Evolutionary conservation across 2,329 filamentous ascomycete species (phyloP), one percentile per base, ranked within the genome.

Genomic region (Fusarium multiceps): DNA sequence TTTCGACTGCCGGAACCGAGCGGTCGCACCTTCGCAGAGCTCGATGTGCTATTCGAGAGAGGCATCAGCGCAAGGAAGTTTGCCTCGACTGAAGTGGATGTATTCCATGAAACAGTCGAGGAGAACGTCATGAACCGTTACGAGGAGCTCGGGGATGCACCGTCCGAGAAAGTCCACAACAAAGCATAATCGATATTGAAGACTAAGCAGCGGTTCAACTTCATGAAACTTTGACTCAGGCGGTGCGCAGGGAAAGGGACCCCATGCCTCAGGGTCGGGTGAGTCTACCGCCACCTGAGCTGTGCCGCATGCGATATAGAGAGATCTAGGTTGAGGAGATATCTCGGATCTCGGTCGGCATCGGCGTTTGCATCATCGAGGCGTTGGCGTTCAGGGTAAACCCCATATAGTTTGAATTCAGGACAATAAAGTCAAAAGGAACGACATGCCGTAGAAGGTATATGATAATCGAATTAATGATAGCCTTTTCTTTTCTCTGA

Each of bases 41-140:
- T 97, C 59, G 93, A 97, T 78, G 75, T 97, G 50, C 84, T 97
- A 50, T 97, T 97, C 75, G 92, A 97, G 81, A 86, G 88, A 66
- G 83, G 86, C 2, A 82, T 95, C 23, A 86, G 86, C 69, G 92
- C 93, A 9, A 85, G 93, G 73, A 91, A 93, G 74, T 97, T 96
- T 77, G 86, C 88, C 11, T 76, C 77, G 25, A 88, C 87, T 4
- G 74, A 86, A 63, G 86, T 89, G 11, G 83, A 89, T 60, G 87
- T 87, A 13, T 88, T 89, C 66, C 81, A 82, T 45, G 85, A 86
- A 73, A 77, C 79, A 12, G 78, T 88, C n/a, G 81, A 84, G 55
- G 81, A 79, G 28, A 80, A 81, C 27, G 78, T 86, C 6, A 78
- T 88, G 77, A 77, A 83, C 53, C 81, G 80, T 40, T 88, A 87